Percentiles rank a stretch among this genome's conserved stretches.
These are phyloP conservation scores for Colletotrichum tropicicola DNA, from an alignment of 2,329 filamentous ascomycete genomes.

Conservation along the genomic window DNA sequence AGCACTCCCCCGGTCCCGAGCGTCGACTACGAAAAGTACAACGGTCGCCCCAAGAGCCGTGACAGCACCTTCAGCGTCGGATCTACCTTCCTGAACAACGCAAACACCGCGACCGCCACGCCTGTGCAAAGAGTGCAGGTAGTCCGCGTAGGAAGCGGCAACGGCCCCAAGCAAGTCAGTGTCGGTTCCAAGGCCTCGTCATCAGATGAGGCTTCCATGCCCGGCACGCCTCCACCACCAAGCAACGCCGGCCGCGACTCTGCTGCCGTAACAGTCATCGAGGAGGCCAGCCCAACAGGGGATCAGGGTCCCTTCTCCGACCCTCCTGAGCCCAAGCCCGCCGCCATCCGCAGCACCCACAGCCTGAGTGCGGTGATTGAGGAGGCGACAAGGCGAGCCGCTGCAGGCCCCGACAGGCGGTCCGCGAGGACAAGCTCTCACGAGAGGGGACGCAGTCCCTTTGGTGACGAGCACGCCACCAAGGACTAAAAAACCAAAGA, in stretches of 20 bases:
- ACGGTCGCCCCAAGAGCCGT: conserved; percentile 59
- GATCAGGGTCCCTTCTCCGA: conserved; percentile 70
- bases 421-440: conserved; percentile 35
- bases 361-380: conserved; percentile 66
- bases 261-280: conserved; percentile 56
- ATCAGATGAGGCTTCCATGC: conserved; percentile 16
- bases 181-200: conserved; percentile 43
- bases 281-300: conserved; percentile 54
- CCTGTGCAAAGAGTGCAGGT: conserved; percentile 65
- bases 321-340: conserved; percentile 46
- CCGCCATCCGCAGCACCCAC: conserved; percentile 48
- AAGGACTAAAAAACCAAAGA: conserved; percentile 47
- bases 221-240: conserved; percentile 24
- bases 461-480: conserved; percentile 67
- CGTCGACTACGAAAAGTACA: conserved; percentile 73
- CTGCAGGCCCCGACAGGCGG: conserved; percentile 39
- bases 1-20: conserved; percentile 76
- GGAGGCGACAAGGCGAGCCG: conserved; percentile 55
- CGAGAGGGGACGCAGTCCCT: conserved; percentile 56
- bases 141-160: conserved; percentile 63
- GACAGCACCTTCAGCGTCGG: conserved; percentile 72
- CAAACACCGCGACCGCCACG: conserved; percentile 65
- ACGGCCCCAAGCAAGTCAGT: conserved; percentile 53
- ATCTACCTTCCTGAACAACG: conserved; percentile 74
- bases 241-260: conserved; percentile 46